A percentile compares a stretch with the other conserved stretches of the same genome.
Evolutionary conservation across 306 rosid genomes (phyloP).

Genomic region (Acacia crassicarpa): DNA sequence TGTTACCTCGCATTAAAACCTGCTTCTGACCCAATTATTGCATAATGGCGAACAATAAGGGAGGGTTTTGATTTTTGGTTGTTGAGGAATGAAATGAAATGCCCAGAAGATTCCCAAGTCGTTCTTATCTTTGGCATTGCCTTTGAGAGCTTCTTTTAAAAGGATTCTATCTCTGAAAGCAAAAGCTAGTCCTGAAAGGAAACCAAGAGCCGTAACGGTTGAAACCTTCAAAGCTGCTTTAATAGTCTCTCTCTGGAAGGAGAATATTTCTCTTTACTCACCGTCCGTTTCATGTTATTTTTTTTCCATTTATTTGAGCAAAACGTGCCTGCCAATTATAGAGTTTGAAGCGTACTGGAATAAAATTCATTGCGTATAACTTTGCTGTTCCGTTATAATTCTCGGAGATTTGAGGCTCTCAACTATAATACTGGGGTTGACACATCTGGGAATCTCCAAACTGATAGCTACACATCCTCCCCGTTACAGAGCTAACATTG

Average conservation of each 20-base stretch:
- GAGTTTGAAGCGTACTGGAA: slow-evolving; percentile 28
- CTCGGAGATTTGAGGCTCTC: slow-evolving; percentile 20
- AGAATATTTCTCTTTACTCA: slow-evolving; percentile 40
- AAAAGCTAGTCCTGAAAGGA: slow-evolving; percentile 20
- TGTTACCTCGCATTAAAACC: slow-evolving; percentile 4
- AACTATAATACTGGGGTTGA: slow-evolving; percentile 17
- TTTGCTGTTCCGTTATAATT: slow-evolving; percentile 38
- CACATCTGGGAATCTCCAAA: slow-evolving; percentile 26
- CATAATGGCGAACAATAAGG: slow-evolving; percentile 16
- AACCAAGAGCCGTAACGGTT: slow-evolving; percentile 54
- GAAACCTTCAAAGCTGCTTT: slow-evolving; percentile 73
- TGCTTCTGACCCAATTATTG: slow-evolving; percentile 27
- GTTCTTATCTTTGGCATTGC: slow-evolving; percentile 32
- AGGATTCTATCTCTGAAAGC: slow-evolving; percentile 54
- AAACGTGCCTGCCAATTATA: slow-evolving; percentile 40
- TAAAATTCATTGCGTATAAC: slow-evolving; percentile 28
- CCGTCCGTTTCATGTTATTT: slow-evolving; percentile 24
- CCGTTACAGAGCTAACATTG: slow-evolving; percentile 29
- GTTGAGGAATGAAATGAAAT: slow-evolving; percentile 49
- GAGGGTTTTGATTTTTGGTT: slow-evolving; percentile 34
- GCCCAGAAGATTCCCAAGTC: slow-evolving; percentile 42
- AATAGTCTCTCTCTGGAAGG: neutral
- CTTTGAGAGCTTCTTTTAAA: slow-evolving; percentile 43
- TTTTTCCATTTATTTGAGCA: slow-evolving; percentile 35
- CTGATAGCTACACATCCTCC: slow-evolving; percentile 11